Evolutionary conservation across 257 asterid genomes (phyloP).

Genomic region (Apocynum venetum): DNA sequence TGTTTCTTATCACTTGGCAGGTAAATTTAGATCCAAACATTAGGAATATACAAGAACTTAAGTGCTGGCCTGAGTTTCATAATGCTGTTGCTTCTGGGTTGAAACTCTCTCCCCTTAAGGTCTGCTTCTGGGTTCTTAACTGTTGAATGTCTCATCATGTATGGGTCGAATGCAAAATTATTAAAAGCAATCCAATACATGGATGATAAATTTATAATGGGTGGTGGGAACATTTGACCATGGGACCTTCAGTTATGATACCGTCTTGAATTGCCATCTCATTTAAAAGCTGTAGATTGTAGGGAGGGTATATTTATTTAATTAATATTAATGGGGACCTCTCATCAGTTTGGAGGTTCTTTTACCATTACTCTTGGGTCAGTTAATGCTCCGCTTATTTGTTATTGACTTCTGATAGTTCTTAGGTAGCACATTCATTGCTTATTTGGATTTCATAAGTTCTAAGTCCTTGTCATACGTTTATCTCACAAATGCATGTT

Average conservation of each 20-base stretch:
- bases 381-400: conserved; percentile 3
- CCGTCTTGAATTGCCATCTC: background rate
- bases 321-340: background rate
- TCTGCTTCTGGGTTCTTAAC: conserved; percentile 22
- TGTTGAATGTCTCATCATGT: background rate
- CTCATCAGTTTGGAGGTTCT: conserved; percentile 6
- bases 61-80: conserved; percentile 98
- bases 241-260: background rate
- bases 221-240: background rate
- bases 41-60: conserved; percentile 84
- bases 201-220: background rate
- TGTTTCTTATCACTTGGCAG: conserved; percentile 33
- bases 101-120: conserved; percentile 93
- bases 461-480: background rate
- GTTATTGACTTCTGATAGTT: background rate
- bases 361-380: background rate
- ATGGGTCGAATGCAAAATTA: background rate
- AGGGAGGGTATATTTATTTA: background rate
- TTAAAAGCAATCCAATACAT: background rate
- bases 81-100: conserved; percentile 99
- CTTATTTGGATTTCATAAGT: background rate
- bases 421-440: background rate
- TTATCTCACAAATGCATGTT: conserved; percentile 5
- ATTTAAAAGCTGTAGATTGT: background rate
- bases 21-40: conserved; percentile 82